phyloP scores from a whole-genome alignment of 768 basidiomycete species.

The Termitomyces sp. region DNA sequence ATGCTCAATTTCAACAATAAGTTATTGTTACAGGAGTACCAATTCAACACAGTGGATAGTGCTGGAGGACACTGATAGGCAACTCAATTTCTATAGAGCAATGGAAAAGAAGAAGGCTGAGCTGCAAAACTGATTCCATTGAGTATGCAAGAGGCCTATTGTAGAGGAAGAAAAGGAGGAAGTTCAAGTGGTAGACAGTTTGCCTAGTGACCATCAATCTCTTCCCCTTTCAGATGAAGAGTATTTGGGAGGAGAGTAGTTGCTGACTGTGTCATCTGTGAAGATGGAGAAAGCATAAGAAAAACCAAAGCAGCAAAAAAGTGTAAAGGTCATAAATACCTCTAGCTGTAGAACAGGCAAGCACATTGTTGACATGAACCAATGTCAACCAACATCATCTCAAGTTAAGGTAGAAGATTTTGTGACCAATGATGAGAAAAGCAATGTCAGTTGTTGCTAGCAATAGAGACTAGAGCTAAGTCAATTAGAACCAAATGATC shows the following conservation, averaged over 20 bases:
- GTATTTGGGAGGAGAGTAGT: not conserved
- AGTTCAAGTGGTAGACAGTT: not conserved
- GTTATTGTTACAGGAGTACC: conserved; percentile 5
- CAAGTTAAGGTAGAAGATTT: not conserved
- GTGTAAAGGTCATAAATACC: not conserved
- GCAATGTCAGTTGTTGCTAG: not conserved
- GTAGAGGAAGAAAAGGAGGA: not conserved
- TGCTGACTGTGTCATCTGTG: no score
- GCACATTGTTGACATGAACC: not conserved
- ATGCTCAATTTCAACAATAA: conserved; percentile 22
- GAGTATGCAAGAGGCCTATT: not conserved
- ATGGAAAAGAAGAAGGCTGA: not conserved
- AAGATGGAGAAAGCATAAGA: not conserved
- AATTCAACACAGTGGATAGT: not conserved
- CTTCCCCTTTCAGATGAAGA: not conserved
- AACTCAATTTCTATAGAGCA: not conserved
- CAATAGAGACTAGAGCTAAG: not conserved
- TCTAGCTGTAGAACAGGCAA: not conserved
- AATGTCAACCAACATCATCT: not conserved
- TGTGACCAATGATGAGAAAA: conserved; percentile 4
- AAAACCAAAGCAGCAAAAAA: not conserved
- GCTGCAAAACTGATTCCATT: not conserved
- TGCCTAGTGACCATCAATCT: not conserved
- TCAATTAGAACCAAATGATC: not conserved
- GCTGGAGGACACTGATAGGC: not conserved